These are phyloP conservation scores for Geotrichum aggregatum DNA, from an alignment of 1,139 yeast genomes.

Conservation along the genomic window DNA sequence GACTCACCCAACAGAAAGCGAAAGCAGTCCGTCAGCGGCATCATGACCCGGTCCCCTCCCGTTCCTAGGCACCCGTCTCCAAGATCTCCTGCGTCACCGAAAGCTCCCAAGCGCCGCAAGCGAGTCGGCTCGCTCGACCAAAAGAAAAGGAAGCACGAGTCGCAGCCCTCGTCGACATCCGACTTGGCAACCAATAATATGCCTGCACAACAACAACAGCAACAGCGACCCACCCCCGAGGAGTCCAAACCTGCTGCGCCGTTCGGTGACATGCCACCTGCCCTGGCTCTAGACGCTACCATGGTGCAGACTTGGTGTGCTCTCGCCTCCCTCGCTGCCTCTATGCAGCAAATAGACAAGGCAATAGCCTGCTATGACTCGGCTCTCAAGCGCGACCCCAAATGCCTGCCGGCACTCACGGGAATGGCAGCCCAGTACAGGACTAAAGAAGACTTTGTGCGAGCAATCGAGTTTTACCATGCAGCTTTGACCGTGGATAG, in stretches of 20 bases:
- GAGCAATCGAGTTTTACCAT: conserved; percentile 91
- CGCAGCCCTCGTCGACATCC: conserved; percentile 2
- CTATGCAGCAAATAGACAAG: conserved; percentile 80
- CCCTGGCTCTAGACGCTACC: conserved; percentile 43
- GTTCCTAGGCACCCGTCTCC: conserved; percentile 12
- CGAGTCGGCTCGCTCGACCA: conserved; percentile 2
- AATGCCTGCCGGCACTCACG: conserved; percentile 77
- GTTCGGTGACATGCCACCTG: conserved; percentile 43
- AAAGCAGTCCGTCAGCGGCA: conserved; percentile 1
- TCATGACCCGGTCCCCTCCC: conserved; percentile 2
- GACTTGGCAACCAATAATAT: conserved; percentile 3
- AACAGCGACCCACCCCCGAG: conserved; percentile 2
- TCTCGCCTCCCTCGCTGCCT: conserved; percentile 80
- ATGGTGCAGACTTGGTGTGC: conserved; percentile 93
- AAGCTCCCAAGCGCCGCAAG: conserved; percentile 6
- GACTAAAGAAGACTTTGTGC: conserved; percentile 81
- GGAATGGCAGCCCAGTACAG: conserved; percentile 85
- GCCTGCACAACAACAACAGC: conserved; percentile 1
- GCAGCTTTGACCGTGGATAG: conserved; percentile 77
- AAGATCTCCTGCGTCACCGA: conserved; percentile 15
- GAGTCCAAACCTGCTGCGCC: conserved; percentile 1
- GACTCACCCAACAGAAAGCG: neutral
- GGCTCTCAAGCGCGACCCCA: conserved; percentile 80
- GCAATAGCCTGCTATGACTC: conserved; percentile 87
- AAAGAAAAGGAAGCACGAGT: conserved; percentile 1